Evolutionary conservation across 2,329 filamentous ascomycete species (phyloP), one percentile per base, ranked within the genome.

Genomic region (Xylariales sp.): DNA sequence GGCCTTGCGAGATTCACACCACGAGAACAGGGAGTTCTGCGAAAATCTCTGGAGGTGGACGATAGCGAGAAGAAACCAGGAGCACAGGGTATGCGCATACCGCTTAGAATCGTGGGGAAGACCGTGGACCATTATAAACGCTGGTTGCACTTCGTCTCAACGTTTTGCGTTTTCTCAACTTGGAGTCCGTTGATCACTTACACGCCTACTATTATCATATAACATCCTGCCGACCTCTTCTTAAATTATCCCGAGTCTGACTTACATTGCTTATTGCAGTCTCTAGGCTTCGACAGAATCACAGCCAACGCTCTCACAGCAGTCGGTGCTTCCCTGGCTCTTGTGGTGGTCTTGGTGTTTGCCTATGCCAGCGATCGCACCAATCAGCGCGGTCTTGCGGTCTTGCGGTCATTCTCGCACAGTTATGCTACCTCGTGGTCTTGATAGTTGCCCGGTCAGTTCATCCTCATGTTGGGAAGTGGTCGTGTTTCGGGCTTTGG

Each of bases 101-200:
- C 63, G 2, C 56, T 61, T 33, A 47, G 47, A 0, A 41, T 68
- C 3, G 64, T 74, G 0, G 66, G 66, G 59, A 61, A 62, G 37
- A 74, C 70, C 0, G 47, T 74, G 2, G 52, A 55, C 10, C 63
- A 74, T 40, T 64, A 69, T 40, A 61, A 56, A 11, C 64, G 70
- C 42, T 75, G 70, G 70, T 68, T 64, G 5, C 68, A 71, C 38
- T 74, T 70, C 42, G 51, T 74, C 21, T 66, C 68, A 4, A 73
- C 71, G 0, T 72, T 70, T 35, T 65, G 62, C 14, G 70, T 73
- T 4, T 76, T 76, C 44, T 69, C 70, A 1, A 75, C 71, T 0
- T 76, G 71, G 70, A 69, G 68, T 7, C 68, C 72, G 0, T 51
- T 75, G 8, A 75, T 68, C 1, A 74, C 70, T 0, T 76, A 74